Evolutionary conservation across 1,139 yeast genomes (phyloP).

Genomic region (Taiozyma sp.): DNA sequence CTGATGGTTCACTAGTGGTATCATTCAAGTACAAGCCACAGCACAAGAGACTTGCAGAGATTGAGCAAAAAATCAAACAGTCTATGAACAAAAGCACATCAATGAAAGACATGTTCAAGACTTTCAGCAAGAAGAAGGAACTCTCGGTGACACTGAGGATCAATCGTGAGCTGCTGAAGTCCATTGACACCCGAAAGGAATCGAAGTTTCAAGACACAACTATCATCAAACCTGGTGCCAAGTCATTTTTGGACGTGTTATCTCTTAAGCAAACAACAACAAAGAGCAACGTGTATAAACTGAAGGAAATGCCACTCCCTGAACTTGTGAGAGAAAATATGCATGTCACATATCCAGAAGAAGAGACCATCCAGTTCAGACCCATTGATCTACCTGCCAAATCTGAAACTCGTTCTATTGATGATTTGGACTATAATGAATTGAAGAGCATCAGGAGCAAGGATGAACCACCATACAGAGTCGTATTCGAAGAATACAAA

Average conservation of each 20-base stretch:
- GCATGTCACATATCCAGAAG: constrained; percentile 10
- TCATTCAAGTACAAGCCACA: constrained; percentile 20
- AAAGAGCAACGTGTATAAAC: constrained; percentile 16
- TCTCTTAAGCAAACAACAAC: constrained; percentile 3
- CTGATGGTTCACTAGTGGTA: constrained; percentile 5
- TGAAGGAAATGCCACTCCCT: constrained; percentile 15
- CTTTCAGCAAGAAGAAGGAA: constrained; percentile 18
- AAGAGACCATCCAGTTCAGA: constrained; percentile 4
- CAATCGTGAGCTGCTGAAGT: constrained; percentile 11
- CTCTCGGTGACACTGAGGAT: constrained; percentile 25
- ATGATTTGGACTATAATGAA: background rate
- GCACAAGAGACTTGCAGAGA: constrained; percentile 23
- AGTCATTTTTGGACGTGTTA: constrained; percentile 8
- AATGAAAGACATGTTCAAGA: constrained; percentile 32
- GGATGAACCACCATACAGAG: background rate
- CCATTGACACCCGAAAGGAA: background rate
- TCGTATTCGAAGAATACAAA: background rate
- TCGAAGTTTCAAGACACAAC: constrained; percentile 12
- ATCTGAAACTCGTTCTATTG: background rate
- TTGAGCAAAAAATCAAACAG: constrained; percentile 31
- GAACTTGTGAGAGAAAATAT: constrained; percentile 6
- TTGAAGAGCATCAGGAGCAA: background rate
- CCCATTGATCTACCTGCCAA: background rate
- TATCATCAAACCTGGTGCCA: constrained; percentile 2
- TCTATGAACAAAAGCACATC: constrained; percentile 26